Conservation (phyloP, 2,329 filamentous ascomycete genomes). For the Pseudogymnoascus sp. region DNA sequence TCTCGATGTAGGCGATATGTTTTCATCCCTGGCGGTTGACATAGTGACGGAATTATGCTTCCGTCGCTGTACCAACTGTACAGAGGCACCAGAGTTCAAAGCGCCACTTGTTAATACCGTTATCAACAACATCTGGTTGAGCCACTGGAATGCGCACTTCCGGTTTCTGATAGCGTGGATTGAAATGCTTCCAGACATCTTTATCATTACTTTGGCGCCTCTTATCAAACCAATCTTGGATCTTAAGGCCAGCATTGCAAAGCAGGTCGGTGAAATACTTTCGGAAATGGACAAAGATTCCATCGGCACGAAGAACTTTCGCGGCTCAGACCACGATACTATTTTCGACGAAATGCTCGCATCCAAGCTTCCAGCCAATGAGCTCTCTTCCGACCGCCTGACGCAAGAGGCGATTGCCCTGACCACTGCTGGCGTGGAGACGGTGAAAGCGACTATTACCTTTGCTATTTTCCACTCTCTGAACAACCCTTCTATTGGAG, state of each 20-base stretch:
- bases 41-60: neutral
- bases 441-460: neutral
- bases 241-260: neutral
- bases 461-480: neutral
- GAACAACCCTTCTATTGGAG: neutral
- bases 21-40: conserved; percentile 11
- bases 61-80: neutral
- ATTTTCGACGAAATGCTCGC: neutral
- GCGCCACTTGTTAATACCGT: neutral
- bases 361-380: neutral
- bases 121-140: neutral
- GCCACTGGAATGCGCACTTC: neutral
- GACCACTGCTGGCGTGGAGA: neutral
- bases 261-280: neutral
- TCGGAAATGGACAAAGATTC: neutral
- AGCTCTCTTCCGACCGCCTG: neutral
- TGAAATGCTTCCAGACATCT: neutral
- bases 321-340: neutral
- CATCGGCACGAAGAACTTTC: neutral
- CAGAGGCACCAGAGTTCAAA: neutral
- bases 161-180: neutral
- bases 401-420: neutral
- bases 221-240: neutral
- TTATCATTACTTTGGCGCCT: neutral
- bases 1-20: conserved; percentile 10